phyloP scores from a whole-genome alignment of 495 filamentous ascomycete species.

The Penicillium maclennaniae region DNA sequence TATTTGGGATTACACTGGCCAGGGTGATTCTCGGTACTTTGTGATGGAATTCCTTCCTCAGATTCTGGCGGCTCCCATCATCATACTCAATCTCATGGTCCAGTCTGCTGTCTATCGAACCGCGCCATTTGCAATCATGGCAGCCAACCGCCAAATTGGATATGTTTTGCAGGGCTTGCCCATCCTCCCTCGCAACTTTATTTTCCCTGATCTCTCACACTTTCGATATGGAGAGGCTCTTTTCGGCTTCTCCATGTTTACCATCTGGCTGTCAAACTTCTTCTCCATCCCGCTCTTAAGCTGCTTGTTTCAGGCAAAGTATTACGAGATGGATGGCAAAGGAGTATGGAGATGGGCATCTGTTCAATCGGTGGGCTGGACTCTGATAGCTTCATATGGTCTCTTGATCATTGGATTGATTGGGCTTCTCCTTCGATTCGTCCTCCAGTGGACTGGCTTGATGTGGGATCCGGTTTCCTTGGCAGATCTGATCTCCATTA shows the following conservation, averaged over 20 bases:
- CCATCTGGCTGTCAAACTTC: conserved; percentile 59
- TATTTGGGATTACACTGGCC: conserved; percentile 59
- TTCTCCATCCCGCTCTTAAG: conserved; percentile 64
- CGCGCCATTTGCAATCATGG: conserved; percentile 72
- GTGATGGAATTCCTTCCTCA: conserved; percentile 81
- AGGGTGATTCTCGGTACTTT: conserved; percentile 73
- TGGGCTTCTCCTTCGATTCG: conserved; percentile 49
- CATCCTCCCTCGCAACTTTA: conserved; percentile 47
- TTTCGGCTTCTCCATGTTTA: conserved; percentile 50
- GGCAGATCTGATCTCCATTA: conserved; percentile 69
- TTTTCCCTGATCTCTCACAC: conserved; percentile 57
- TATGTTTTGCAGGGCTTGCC: conserved; percentile 39
- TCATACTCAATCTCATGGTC: conserved; percentile 71
- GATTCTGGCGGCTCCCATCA: conserved; percentile 64
- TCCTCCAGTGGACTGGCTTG: conserved; percentile 60
- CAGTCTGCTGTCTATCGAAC: conserved; percentile 72
- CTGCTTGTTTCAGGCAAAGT: conserved; percentile 59
- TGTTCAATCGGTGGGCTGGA: conserved; percentile 74
- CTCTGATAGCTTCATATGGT: conserved; percentile 68
- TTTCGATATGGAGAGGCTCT: conserved; percentile 52
- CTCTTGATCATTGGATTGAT: conserved; percentile 56
- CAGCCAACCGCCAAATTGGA: conserved; percentile 46
- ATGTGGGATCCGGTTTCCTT: conserved; percentile 81
- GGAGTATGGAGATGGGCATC: conserved; percentile 71
- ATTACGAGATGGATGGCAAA: conserved; percentile 36